Base-by-base conservation (phyloP, 1,139 yeast species). In the Diutina siamensis region DNA sequence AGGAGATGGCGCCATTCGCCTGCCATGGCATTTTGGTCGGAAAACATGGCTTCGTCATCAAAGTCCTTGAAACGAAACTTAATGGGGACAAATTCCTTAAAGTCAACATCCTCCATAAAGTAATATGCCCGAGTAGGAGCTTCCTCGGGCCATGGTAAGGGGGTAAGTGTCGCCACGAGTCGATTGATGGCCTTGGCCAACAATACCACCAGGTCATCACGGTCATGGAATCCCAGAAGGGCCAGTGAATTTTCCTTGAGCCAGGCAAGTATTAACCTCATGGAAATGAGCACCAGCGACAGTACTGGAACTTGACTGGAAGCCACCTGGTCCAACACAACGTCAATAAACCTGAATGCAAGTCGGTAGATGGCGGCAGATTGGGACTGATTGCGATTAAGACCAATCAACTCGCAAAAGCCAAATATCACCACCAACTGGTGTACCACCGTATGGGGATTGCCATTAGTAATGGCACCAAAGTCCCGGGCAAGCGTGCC, bases 41-140 rank as follows among this genome's bases (percentile, higher is more conserved):
- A 51, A 50, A 68, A 69, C 44, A 69, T 55, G 46, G 60, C 65
- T 18, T 67, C 67, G 55, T 80, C 86, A 51, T 78, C 68, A 54
- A 81, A 82, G 56, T 80, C 88, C 46, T 70, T 70, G 48, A 81
- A 66, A 49, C 72, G 72, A 53, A 63, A 72, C 35, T 69, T 72
- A 27, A 82, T 65, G 2, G 80, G 70, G 46, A 66, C 63, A 53
- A 78, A 80, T 48, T 80, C 88, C 50, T 76, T 75, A 50, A 80
- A 63, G 15, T 69, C 61, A 9, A 81, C 76, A 61, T 83, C 94
- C 53, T 83, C 92, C 40, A 65, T 60, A 54, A 80, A 82, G 48
- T 72, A 74, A 51, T 78, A 74, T 1, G 60, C 57, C 57, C 89
- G 66, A n/a, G 57, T 49, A 1, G 74, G 72, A 38, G 64, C 48